Percentiles rank a stretch among this genome's conserved stretches.
phyloP scores from a whole-genome alignment of 441 rosid genomes.

The Syzygium syzygioides region DNA sequence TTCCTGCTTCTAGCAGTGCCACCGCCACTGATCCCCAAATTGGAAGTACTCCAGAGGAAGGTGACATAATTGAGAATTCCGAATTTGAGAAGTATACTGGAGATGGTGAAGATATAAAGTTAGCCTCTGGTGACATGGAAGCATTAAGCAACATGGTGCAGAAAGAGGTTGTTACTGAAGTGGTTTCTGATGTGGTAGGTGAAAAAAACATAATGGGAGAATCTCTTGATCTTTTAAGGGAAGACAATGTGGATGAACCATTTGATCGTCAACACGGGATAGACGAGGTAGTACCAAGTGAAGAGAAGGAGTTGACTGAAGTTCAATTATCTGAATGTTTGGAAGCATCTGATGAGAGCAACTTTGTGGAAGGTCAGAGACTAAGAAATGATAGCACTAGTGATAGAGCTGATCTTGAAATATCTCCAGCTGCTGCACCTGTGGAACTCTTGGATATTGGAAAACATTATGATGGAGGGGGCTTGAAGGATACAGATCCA shows the following conservation, averaged over 20 bases:
- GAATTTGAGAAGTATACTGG: slow-evolving; percentile 12
- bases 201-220: neutral
- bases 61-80: slow-evolving; percentile 17
- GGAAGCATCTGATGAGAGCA: neutral
- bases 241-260: neutral
- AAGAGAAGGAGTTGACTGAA: neutral
- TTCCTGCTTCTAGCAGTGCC: slow-evolving; percentile 56
- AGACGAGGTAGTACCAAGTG: slow-evolving; percentile 14
- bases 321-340: neutral
- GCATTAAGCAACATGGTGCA: neutral
- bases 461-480: slow-evolving; percentile 3
- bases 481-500: neutral
- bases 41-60: slow-evolving; percentile 27
- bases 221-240: neutral
- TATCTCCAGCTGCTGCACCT: neutral
- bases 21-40: slow-evolving; percentile 27
- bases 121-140: slow-evolving; percentile 12
- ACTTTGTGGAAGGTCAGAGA: neutral
- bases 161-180: neutral
- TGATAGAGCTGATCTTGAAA: neutral
- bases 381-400: neutral
- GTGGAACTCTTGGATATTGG: neutral
- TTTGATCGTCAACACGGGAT: slow-evolving; percentile 9
- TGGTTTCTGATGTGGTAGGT: neutral
- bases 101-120: slow-evolving; percentile 6